Base-by-base conservation (phyloP, 345 rosid species). In the Syzygium aromaticum region DNA sequence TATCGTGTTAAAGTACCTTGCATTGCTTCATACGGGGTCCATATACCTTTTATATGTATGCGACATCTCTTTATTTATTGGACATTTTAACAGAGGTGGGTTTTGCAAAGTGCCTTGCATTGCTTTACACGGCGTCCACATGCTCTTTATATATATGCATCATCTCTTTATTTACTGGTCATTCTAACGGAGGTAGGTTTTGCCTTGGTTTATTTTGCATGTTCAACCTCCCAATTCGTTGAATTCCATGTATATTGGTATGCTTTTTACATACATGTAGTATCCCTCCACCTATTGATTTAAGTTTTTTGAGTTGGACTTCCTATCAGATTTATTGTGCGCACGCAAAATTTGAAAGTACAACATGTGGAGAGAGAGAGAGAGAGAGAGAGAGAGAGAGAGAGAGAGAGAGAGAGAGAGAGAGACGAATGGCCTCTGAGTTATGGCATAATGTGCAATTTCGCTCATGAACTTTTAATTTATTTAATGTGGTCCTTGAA, bases 241-340 rank as follows among this genome's bases (percentile, higher is more conserved):
- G 40, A 30, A 64, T 16, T 64, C 1, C 23, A 16, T 6, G 40
- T 7, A 3, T 30, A 0, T 30, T 64, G 3, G 8, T 28, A 14
- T 28, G 38, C 11, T 63, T 5, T 63, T 63, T 63, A 28, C 30
- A 30, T 0, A 8, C 22, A 16, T 0, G 0, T 3, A 10, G 3
- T 64, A 3, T 28, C 40, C 7, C 2, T 28, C 0, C 5, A 1
- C 7, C 4, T 63, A 3, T 28, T 28, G 21, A 63, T 63, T 63
- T 6, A n/a, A n/a, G 33, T 6, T 63, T 6, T 63, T n/a, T 2
- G 38, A 11, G 46, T 63, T 6, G 0, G 2, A 63, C 9, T 0
- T 15, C 25, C 15, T 1, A 57, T 10, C 0, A 1, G 1, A 57
- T 57, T 57, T 57, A 10, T 23, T 0, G 3, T 25, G 14, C 15